Base-by-base conservation (phyloP, 441 rosid genomes). In the Arabidopsis hybrid region DNA sequence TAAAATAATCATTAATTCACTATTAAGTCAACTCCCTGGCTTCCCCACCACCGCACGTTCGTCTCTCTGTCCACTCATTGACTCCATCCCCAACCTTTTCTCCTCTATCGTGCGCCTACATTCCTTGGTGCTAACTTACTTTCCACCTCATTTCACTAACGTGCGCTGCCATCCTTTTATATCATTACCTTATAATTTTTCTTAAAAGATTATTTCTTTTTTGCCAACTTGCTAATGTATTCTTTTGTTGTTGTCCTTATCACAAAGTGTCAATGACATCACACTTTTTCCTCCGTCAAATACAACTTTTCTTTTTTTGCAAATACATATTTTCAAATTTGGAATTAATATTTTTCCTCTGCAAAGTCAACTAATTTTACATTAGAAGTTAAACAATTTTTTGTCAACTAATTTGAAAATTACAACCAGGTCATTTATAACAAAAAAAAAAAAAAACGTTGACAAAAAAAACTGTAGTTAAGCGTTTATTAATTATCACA, bases 21-120 rank as follows among this genome's bases (percentile, higher is more conserved):
- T 71, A 12, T 66, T 65, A 50, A 71, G 80, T 77, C 80, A 77
- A 77, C 80, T 77, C 72, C 58, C 35, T 59, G 13, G 52, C 14
- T 77, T 66, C 77, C 77, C 80, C 59, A 77, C 76, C 69, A 60
- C 80, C 80, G 65, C 80, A 77, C 80, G 80, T 65, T 77, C 73
- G 52, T 67, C 59, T 49, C 71, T 71, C 80, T 77, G 72, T 77
- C 80, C 76, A 71, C 80, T 71, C 72, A 71, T 52, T 77, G 76
- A 71, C 76, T 65, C 75, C 3, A 57, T 70, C 80, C n/a, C 67
- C 62, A 0, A 29, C 70, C 9, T 53, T 47, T 62, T 64, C 69
- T 70, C 55, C 21, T 7, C 59, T 77, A 77, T 71, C 72, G 10
- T 77, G 59, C 69, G 72, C 80, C 6, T 39, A 47, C 59, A 36